Conservation (phyloP, 2,329 filamentous ascomycete species). For the Fusarium veterinarium region DNA sequence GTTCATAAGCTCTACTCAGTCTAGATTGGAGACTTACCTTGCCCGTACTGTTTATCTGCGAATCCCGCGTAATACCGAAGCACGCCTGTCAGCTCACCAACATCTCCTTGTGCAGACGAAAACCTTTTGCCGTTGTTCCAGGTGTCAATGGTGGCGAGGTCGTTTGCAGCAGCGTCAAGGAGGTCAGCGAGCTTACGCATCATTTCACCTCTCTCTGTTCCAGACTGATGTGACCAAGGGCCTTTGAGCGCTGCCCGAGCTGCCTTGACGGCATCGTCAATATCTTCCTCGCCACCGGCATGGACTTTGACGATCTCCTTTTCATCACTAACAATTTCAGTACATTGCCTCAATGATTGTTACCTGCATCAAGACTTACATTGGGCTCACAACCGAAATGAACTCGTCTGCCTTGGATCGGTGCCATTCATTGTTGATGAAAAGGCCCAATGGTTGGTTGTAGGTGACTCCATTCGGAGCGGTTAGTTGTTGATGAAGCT, state of each 20-base stretch:
- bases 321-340: constrained; percentile 37
- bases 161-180: constrained; percentile 68
- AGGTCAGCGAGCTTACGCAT: constrained; percentile 78
- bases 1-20: too few species aligned
- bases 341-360: too few species aligned
- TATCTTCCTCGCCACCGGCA: constrained; percentile 44
- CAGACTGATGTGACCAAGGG: constrained; percentile 71
- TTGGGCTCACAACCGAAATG: constrained; percentile 63
- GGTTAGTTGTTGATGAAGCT: constrained; percentile 36
- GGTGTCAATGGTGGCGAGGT: constrained; percentile 70
- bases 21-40: constrained; percentile 44
- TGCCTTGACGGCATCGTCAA: constrained; percentile 48
- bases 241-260: constrained; percentile 76
- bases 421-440: constrained; percentile 83
- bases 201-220: constrained; percentile 73
- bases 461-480: constrained; percentile 74
- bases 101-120: constrained; percentile 71
- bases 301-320: constrained; percentile 48
- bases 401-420: constrained; percentile 62
- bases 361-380: constrained; percentile 25
- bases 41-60: constrained; percentile 83
- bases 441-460: constrained; percentile 74
- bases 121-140: constrained; percentile 84
- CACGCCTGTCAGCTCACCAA: constrained; percentile 59
- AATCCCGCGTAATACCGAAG: constrained; percentile 82